Evolutionary conservation across 2,329 filamentous ascomycete species (phyloP).

Genomic region (Sporothrix inflata): DNA sequence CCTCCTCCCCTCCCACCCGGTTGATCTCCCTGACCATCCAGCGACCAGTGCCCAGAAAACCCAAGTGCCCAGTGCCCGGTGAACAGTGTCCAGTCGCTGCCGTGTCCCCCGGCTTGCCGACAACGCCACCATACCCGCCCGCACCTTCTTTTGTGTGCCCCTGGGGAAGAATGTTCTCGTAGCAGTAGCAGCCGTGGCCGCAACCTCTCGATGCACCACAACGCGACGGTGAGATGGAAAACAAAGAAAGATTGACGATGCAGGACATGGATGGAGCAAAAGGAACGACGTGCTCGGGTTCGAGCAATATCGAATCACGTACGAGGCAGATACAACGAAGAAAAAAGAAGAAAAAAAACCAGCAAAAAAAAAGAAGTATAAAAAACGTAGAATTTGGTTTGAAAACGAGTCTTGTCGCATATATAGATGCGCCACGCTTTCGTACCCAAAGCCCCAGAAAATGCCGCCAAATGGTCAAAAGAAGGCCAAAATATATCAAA

Average conservation of each 20-base stretch:
- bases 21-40: constrained; percentile 5
- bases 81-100: constrained; percentile 3
- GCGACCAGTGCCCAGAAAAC: background rate
- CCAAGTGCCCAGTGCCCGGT: background rate
- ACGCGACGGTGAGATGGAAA: background rate
- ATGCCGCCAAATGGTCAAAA: background rate
- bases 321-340: background rate
- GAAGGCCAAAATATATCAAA: background rate
- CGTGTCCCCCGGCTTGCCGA: background rate
- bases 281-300: background rate
- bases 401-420: background rate
- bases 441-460: background rate
- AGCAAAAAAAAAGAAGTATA: background rate
- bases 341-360: background rate
- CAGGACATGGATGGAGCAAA: background rate
- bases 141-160: background rate
- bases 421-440: background rate
- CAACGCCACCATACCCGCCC: background rate
- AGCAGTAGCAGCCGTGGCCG: constrained; percentile 12
- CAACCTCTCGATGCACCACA: constrained; percentile 19
- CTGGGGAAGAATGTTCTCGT: constrained; percentile 12
- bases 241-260: constrained; percentile 7
- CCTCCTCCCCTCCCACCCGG: background rate
- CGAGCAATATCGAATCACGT: background rate
- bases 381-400: background rate